Evolutionary conservation across 352 stramenopile species (phyloP).

Genomic region (Lagenidium sp.): DNA sequence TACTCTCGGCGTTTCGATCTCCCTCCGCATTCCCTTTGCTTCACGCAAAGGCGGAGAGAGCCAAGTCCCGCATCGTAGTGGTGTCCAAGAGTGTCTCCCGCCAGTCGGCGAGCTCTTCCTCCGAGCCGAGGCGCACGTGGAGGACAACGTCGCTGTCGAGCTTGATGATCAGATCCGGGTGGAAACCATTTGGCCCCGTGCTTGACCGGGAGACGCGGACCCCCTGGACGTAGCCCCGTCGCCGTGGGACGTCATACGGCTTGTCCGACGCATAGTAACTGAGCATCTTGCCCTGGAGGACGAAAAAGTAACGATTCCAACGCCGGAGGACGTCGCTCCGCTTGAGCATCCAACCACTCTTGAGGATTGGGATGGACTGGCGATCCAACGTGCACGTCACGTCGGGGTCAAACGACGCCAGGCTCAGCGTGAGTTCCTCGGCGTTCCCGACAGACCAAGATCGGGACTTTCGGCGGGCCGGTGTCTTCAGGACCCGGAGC

Average conservation of each 20-base stretch:
- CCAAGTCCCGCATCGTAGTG: too few relatives aligned
- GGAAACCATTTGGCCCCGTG: constrained; percentile 10
- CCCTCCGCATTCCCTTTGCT: too few relatives aligned
- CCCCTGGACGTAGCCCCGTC: constrained; percentile 45
- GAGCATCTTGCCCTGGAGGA: constrained; percentile 59
- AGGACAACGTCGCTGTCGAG: constrained; percentile 13
- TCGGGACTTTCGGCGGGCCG: constrained; percentile 43
- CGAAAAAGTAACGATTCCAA: constrained; percentile 70
- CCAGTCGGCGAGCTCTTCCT: constrained; percentile 24
- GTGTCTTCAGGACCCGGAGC: constrained; percentile 52
- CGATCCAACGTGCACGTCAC: constrained; percentile 41
- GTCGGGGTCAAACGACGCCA: constrained; percentile 50
- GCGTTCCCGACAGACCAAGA: constrained; percentile 45
- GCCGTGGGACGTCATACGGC: constrained; percentile 59
- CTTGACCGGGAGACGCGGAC: constrained; percentile 16
- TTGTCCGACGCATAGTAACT: constrained; percentile 70
- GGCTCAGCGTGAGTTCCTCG: constrained; percentile 40
- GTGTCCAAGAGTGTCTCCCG: constrained; percentile 12
- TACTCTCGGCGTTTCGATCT: too few relatives aligned
- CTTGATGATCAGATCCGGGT: constrained; percentile 15
- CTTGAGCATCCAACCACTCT: constrained; percentile 63
- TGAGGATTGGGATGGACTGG: constrained; percentile 45
- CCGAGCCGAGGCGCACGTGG: constrained; percentile 13
- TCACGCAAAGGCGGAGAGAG: too few relatives aligned
- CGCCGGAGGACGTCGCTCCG: constrained; percentile 40